These are phyloP conservation scores for Acrodontium crateriforme DNA, from an alignment of 2,329 filamentous ascomycete genomes.

Conservation along the genomic window DNA sequence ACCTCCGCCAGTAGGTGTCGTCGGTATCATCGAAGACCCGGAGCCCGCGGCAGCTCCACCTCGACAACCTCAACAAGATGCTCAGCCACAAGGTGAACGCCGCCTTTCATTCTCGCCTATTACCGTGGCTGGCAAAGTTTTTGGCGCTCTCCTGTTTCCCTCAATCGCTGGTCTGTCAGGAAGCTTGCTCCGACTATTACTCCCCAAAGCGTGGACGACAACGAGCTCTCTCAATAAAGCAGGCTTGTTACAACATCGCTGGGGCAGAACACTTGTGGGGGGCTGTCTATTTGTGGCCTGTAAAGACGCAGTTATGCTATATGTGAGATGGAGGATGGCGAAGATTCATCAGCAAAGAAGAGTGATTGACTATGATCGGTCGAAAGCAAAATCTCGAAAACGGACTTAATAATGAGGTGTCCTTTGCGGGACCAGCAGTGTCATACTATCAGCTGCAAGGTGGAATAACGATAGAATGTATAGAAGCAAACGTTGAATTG, in stretches of 20 bases:
- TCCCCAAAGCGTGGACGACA: constrained; percentile 56
- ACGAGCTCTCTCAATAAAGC: constrained; percentile 9
- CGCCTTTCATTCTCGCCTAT: constrained; percentile 39
- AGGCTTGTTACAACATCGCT: constrained; percentile 60
- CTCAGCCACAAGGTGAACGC: constrained; percentile 19
- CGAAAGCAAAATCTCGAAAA: too few relatives aligned
- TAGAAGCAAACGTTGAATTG: too few relatives aligned
- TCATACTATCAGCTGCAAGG: too few relatives aligned
- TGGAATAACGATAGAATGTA: too few relatives aligned
- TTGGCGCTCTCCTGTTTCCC: constrained; percentile 67
- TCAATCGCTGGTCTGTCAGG: constrained; percentile 68
- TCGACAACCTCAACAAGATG: constrained; percentile 6
- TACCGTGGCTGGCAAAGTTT: constrained; percentile 43
- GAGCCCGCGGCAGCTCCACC: constrained; percentile 5
- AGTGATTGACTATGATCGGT: constrained; percentile 30
- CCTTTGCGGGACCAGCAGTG: too few relatives aligned
- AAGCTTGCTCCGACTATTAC: constrained; percentile 51
- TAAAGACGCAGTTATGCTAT: constrained; percentile 52
- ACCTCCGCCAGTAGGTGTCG: constrained; percentile 16
- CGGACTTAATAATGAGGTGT: too few relatives aligned
- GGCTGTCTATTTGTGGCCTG: constrained; percentile 79
- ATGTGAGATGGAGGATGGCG: constrained; percentile 40
- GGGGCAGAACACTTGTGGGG: constrained; percentile 79
- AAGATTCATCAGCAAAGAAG: constrained; percentile 32
- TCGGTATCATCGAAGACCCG: constrained; percentile 4